Conservation (phyloP, 331 rosid genomes). For the Arachis monticola region DNA sequence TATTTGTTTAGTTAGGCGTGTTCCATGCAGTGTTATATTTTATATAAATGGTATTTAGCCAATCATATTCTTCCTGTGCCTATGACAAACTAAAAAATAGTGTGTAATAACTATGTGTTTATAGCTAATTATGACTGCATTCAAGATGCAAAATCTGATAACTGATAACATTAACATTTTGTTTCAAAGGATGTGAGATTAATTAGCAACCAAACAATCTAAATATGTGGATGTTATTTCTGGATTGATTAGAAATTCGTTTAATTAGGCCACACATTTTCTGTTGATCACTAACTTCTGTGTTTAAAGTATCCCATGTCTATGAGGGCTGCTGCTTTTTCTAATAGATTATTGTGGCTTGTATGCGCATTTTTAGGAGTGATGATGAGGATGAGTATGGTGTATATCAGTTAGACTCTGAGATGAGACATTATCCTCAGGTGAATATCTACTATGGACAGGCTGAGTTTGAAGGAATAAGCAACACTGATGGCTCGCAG, state of each 20-base stretch:
- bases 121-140: slow-evolving; percentile 2
- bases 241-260: slow-evolving; percentile 26
- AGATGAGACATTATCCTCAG: slow-evolving; percentile 56
- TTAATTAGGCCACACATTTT: background rate
- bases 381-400: slow-evolving; percentile 73
- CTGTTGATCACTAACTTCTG: slow-evolving; percentile 9
- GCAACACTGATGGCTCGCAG: slow-evolving; percentile 54
- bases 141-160: slow-evolving; percentile 11
- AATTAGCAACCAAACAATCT: slow-evolving; percentile 15
- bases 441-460: slow-evolving; percentile 64
- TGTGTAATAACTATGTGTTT: background rate
- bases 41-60: slow-evolving; percentile 5
- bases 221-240: slow-evolving; percentile 19
- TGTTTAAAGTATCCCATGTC: slow-evolving; percentile 21
- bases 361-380: slow-evolving; percentile 57
- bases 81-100: background rate
- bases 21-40: slow-evolving; percentile 29
- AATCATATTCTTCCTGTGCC: slow-evolving; percentile 27
- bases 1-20: slow-evolving; percentile 27
- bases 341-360: slow-evolving; percentile 3
- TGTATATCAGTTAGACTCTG: slow-evolving; percentile 60
- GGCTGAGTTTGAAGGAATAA: slow-evolving; percentile 60
- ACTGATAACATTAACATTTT: background rate
- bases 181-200: slow-evolving; percentile 12
- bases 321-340: background rate